Conservation (phyloP, 805 yeast species). For the Monosporozyma unispora region DNA sequence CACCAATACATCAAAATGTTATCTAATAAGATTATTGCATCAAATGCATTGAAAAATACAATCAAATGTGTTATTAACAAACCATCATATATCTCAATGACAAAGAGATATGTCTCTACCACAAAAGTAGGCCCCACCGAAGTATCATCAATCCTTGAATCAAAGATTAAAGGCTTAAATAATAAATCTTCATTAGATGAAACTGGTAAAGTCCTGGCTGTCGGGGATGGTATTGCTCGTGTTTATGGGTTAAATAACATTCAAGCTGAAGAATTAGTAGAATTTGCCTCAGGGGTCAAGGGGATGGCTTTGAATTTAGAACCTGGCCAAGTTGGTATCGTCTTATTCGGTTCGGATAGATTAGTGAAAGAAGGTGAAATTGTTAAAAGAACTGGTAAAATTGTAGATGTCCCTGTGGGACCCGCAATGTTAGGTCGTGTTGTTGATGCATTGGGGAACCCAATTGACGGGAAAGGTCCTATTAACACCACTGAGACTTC, state of each 20-base stretch:
- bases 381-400: slow-evolving; percentile 98
- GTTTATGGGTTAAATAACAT: slow-evolving; percentile 98
- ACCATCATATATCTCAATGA: no score
- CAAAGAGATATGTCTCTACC: slow-evolving; percentile 61
- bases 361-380: slow-evolving; percentile 98
- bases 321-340: slow-evolving; percentile 99
- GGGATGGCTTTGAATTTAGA: slow-evolving; percentile 99
- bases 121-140: slow-evolving; percentile 98
- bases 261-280: slow-evolving; percentile 99
- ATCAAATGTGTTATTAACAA: neutral
- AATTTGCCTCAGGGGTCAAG: slow-evolving; percentile 97
- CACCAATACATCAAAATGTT: no score
- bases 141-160: slow-evolving; percentile 97
- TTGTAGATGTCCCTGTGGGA: slow-evolving; percentile 98
- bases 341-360: slow-evolving; percentile 98
- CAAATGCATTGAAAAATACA: no score
- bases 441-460: slow-evolving; percentile 98
- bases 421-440: slow-evolving; percentile 98
- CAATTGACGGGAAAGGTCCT: slow-evolving; percentile 99
- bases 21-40: no score
- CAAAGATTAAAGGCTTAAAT: slow-evolving; percentile 98
- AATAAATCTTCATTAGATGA: slow-evolving; percentile 96
- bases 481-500: slow-evolving; percentile 72
- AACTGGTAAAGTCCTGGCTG: slow-evolving; percentile 98
- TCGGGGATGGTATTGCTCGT: slow-evolving; percentile 99